Base-by-base conservation (phyloP, 306 rosid species). In the Rubus idaeus region DNA sequence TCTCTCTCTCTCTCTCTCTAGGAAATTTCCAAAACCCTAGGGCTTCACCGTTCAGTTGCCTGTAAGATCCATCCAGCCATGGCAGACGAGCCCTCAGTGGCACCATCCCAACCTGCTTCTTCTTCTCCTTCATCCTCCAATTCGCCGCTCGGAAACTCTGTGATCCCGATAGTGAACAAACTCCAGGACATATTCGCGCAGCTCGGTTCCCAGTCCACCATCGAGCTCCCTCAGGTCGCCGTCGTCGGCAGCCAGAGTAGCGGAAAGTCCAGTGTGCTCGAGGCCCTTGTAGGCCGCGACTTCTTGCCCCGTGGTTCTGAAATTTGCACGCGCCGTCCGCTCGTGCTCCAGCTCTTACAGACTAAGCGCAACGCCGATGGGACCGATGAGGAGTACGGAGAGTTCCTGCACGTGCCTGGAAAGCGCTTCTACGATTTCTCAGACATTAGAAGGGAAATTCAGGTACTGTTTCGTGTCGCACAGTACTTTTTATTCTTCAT, bases 171-270 rank as follows among this genome's bases (percentile, higher is more conserved):
- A 11, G 97, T 89, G 21, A 96, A 96, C 82, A 90, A 89, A 78
- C 99, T 96, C 17, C 99, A 96, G 83, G 99, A 96, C 79, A 96
- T 96, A 57, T 91, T 96, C 81, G 78, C 99, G 23, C 92, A 91
- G 87, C 87, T 96, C 10, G 98, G 99, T 0, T 91, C 94, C 87
- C 97, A 89, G 53, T 89, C 97, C 30, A 89, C 97, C 68, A 92
- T 96, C 81, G 95, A 96, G 88, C 96, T 96, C 30, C 99, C 99
- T 5, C 99, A 96, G 75, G 99, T 96, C 12, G 96, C 98, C 23
- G 99, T 96, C 35, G 98, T 96, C 44, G 99, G 99, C 4, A 92
- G 99, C 83, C 98, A 96, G 88, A 96, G 99, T 67, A 92, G 99
- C 76, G 98, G 99, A 76, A 96, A 96, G 92, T 96, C 99, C 30